phyloP scores from a whole-genome alignment of 1,139 yeast genomes.

The Dujonia santamariae region DNA sequence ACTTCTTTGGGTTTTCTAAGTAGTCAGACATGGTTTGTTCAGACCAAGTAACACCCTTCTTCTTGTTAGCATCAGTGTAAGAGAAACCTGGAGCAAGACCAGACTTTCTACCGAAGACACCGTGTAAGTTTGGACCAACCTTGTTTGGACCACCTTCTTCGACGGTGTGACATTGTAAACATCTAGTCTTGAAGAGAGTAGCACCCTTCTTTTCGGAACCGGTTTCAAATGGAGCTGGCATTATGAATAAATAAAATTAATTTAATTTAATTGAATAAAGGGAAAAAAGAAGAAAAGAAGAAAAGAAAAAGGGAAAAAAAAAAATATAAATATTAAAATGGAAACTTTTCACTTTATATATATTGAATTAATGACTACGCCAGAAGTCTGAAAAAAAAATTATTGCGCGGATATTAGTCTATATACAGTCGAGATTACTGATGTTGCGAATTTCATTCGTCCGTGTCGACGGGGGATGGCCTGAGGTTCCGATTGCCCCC shows the following conservation, averaged over 20 bases:
- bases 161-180: conserved; percentile 97
- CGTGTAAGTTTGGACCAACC: conserved; percentile 98
- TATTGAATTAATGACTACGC: conserved; percentile 3
- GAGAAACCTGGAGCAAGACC: conserved; percentile 93
- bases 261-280: not conserved
- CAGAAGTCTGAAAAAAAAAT: conserved; percentile 6
- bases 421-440: no score
- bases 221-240: conserved; percentile 66
- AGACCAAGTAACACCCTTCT: conserved; percentile 75
- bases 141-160: conserved; percentile 97
- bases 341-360: not conserved
- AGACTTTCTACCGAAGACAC: conserved; percentile 87
- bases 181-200: conserved; percentile 96
- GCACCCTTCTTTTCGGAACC: conserved; percentile 98
- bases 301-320: conserved; percentile 1
- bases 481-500: no score
- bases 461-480: no score
- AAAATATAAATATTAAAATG: not conserved
- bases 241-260: conserved; percentile 14
- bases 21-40: conserved; percentile 91
- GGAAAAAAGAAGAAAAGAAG: not conserved
- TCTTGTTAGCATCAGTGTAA: conserved; percentile 97
- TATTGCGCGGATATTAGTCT: no score
- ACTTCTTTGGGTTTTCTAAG: conserved; percentile 99
- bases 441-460: no score